Percentiles rank a stretch among this genome's conserved stretches.
Evolutionary conservation across 1,139 yeast genomes (phyloP).

Genomic region (Saccharomyces pastorianus): DNA sequence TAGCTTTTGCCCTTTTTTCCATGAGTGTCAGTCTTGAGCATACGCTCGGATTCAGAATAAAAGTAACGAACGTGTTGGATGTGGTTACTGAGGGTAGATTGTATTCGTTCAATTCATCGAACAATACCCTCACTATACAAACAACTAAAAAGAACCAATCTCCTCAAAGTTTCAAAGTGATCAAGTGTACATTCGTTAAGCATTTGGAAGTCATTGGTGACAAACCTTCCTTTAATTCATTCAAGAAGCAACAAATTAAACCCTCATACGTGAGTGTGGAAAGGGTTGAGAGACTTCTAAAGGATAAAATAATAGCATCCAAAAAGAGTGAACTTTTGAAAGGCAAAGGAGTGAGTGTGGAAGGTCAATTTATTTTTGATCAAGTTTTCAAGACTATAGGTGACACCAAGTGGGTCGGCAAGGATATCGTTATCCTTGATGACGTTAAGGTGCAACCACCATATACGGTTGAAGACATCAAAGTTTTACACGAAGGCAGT

Average conservation of each 20-base stretch:
- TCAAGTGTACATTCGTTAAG: constrained; percentile 54
- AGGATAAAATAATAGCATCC: constrained; percentile 13
- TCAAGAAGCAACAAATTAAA: constrained; percentile 25
- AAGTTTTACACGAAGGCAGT: constrained; percentile 25
- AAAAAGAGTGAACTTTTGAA: constrained; percentile 18
- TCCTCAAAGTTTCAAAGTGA: constrained; percentile 40
- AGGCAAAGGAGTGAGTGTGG: constrained; percentile 38
- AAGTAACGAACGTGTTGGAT: constrained; percentile 53
- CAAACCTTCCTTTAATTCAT: constrained; percentile 20
- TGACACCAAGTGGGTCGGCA: constrained; percentile 42
- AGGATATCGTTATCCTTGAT: constrained; percentile 45
- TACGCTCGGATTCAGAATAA: constrained; percentile 41
- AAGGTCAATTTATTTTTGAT: constrained; percentile 45
- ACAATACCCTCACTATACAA: constrained; percentile 35
- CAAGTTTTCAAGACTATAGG: constrained; percentile 42
- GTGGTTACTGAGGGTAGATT: constrained; percentile 51
- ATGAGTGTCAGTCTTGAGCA: constrained; percentile 28
- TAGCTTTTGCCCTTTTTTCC: not conserved
- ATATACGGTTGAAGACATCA: constrained; percentile 35
- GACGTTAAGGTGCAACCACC: constrained; percentile 47
- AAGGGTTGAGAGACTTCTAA: constrained; percentile 18
- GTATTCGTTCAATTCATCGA: constrained; percentile 47
- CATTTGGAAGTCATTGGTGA: constrained; percentile 42
- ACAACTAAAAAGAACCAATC: constrained; percentile 24
- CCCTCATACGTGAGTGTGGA: constrained; percentile 23